A percentile compares a stretch with the other conserved stretches of the same genome.
phyloP scores from a whole-genome alignment of 495 filamentous ascomycete genomes.

The Aspergillus baeticus region DNA sequence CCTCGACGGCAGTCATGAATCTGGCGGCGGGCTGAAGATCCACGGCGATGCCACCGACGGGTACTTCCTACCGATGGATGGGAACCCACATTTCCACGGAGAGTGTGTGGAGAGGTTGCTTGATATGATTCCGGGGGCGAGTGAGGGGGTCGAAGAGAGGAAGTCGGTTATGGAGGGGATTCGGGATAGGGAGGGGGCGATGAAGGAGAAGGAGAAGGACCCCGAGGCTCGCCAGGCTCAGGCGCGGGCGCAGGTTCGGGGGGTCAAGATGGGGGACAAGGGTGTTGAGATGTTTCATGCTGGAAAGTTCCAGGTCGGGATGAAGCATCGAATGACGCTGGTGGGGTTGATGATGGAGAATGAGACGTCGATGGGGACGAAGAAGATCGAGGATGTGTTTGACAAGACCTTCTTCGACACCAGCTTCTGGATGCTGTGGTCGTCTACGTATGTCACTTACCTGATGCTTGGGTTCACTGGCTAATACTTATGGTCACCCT shows the following conservation, averaged over 20 bases:
- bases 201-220: not conserved
- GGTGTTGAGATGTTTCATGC: constrained; percentile 2
- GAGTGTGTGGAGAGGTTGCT: constrained; percentile 35
- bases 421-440: constrained; percentile 40
- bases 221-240: not conserved
- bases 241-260: not conserved
- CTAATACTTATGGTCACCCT: not conserved
- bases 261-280: not conserved
- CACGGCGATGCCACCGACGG: constrained; percentile 25
- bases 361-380: constrained; percentile 23
- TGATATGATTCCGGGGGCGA: constrained; percentile 23
- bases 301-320: constrained; percentile 7
- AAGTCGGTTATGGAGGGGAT: constrained; percentile 18
- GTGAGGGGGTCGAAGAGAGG: not conserved
- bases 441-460: constrained; percentile 25
- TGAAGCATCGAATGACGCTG: constrained; percentile 26
- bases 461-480: not conserved
- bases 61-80: constrained; percentile 28
- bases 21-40: constrained; percentile 32
- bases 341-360: constrained; percentile 27
- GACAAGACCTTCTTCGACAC: constrained; percentile 34
- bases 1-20: constrained; percentile 24
- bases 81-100: constrained; percentile 36
- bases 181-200: constrained; percentile 3
- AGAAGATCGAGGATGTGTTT: constrained; percentile 34